Conservation (phyloP, 2,329 filamentous ascomycete species). For the Apiospora koreana region DNA sequence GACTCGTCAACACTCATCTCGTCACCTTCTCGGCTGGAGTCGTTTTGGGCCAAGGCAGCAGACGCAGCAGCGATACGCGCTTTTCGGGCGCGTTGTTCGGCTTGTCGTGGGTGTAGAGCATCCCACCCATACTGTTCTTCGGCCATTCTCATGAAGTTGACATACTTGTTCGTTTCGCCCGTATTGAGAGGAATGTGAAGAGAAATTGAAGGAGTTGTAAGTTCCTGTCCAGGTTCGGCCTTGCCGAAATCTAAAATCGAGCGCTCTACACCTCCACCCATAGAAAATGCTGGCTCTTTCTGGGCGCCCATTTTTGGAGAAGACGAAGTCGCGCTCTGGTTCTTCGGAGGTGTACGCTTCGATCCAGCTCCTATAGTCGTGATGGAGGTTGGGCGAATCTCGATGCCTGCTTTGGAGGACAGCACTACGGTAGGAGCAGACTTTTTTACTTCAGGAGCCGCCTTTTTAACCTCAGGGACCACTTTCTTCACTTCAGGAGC, state of each 20-base stretch:
- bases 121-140: conserved; percentile 95
- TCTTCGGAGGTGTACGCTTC: conserved; percentile 35
- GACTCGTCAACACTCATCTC: conserved; percentile 83
- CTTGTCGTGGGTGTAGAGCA: conserved; percentile 86
- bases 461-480: conserved; percentile 7
- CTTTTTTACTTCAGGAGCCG: conserved; percentile 40
- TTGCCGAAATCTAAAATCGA: conserved; percentile 65
- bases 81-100: conserved; percentile 84
- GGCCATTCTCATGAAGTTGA: conserved; percentile 93
- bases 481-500: conserved; percentile 22
- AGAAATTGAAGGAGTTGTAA: conserved; percentile 73
- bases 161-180: conserved; percentile 82
- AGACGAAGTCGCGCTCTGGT: conserved; percentile 40
- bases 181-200: conserved; percentile 74
- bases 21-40: conserved; percentile 69
- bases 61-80: conserved; percentile 85
- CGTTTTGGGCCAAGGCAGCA: conserved; percentile 78
- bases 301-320: conserved; percentile 52
- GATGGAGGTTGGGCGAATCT: conserved; percentile 35
- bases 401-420: conserved; percentile 29
- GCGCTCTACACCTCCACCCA: conserved; percentile 43
- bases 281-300: conserved; percentile 45
- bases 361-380: conserved; percentile 33
- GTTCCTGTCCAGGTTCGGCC: conserved; percentile 59
- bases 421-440: conserved; percentile 32